These are phyloP conservation scores for Cladophialophora bantiana DNA, from an alignment of 2,329 filamentous ascomycete genomes.

Conservation along the genomic window DNA sequence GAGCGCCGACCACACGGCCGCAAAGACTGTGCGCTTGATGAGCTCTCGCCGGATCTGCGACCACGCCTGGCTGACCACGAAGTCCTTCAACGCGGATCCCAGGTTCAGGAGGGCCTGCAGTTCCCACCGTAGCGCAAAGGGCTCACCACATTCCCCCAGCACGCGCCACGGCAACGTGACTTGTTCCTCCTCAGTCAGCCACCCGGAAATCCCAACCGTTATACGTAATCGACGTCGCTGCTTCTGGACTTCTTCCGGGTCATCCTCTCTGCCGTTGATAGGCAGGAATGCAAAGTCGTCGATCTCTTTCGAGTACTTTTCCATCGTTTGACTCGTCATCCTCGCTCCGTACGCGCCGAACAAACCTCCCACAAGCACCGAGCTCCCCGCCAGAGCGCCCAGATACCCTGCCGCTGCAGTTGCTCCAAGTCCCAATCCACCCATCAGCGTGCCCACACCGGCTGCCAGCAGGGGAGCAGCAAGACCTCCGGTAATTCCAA, in stretches of 20 bases:
- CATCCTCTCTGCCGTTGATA: slow-evolving; percentile 49
- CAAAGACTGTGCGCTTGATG: slow-evolving; percentile 73
- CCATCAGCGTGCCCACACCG: slow-evolving; percentile 74
- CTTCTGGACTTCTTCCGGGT: slow-evolving; percentile 40
- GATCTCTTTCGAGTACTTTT: slow-evolving; percentile 76
- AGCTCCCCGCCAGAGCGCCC: slow-evolving; percentile 70
- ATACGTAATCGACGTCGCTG: slow-evolving; percentile 67
- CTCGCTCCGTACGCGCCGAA: slow-evolving; percentile 81
- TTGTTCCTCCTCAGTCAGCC: slow-evolving; percentile 70
- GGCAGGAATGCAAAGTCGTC: slow-evolving; percentile 81
- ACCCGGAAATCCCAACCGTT: slow-evolving; percentile 77
- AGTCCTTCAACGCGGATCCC: slow-evolving; percentile 73
- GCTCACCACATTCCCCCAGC: slow-evolving; percentile 68
- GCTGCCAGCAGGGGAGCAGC: slow-evolving; percentile 74
- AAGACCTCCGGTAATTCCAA: slow-evolving; percentile 76
- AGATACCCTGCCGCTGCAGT: slow-evolving; percentile 61
- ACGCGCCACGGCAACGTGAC: slow-evolving; percentile 73
- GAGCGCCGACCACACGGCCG: slow-evolving; percentile 54
- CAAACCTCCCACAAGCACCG: slow-evolving; percentile 73
- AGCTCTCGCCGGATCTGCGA: slow-evolving; percentile 70
- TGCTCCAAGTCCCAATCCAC: slow-evolving; percentile 62
- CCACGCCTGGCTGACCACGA: slow-evolving; percentile 75
- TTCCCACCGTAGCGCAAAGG: slow-evolving; percentile 79
- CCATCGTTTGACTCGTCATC: slow-evolving; percentile 78
- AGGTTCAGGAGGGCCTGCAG: slow-evolving; percentile 73